phyloP scores from a whole-genome alignment of 2,329 filamentous ascomycete species.

The Claviceps spartinae region DNA sequence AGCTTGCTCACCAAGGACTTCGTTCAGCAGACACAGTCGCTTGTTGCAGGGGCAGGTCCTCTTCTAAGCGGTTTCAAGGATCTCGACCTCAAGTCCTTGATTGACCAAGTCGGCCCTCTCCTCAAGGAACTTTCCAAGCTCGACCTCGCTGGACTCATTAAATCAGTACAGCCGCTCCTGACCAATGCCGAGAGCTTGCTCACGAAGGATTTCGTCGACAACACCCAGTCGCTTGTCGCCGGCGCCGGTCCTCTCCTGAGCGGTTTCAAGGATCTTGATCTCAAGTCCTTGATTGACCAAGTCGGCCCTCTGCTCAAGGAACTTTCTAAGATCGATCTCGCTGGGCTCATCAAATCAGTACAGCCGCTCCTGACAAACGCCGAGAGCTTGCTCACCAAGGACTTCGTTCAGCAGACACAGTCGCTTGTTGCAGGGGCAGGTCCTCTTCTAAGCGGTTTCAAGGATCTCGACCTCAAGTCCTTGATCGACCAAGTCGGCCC shows the following conservation, averaged over 20 bases:
- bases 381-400: constrained; percentile 5
- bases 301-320: constrained; percentile 17
- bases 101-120: constrained; percentile 1
- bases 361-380: constrained; percentile 1
- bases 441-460: constrained; percentile 21
- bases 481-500: constrained; percentile 12
- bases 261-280: constrained; percentile 18
- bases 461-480: constrained; percentile 15
- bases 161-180: constrained; percentile 9
- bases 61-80: constrained; percentile 22
- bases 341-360: too few relatives aligned
- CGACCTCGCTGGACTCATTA: constrained; percentile 2
- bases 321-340: constrained; percentile 5
- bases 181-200: constrained; percentile 4
- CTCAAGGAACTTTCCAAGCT: not conserved
- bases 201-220: constrained; percentile 11
- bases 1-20: constrained; percentile 8
- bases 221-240: constrained; percentile 5
- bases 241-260: constrained; percentile 19
- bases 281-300: constrained; percentile 9
- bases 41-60: constrained; percentile 14
- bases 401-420: too few relatives aligned
- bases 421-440: constrained; percentile 10
- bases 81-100: constrained; percentile 11
- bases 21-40: constrained; percentile 9